phyloP scores from a whole-genome alignment of 768 basidiomycete species.

The Amanita molliuscula region DNA sequence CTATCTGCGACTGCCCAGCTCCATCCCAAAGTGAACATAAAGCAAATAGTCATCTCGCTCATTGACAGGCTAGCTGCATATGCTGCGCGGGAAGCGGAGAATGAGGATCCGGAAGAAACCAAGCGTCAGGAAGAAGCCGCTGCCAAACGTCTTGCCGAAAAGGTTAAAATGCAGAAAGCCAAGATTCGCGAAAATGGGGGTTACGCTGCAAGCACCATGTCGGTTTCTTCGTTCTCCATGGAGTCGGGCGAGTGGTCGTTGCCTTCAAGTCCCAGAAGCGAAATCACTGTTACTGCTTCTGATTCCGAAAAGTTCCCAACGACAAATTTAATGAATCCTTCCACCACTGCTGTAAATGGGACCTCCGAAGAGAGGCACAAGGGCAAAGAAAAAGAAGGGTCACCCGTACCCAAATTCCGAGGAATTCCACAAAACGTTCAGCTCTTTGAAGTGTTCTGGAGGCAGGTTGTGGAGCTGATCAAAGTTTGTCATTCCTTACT shows the following conservation, averaged over 20 bases:
- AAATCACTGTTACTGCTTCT: constrained; percentile 15
- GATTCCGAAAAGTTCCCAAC: constrained; percentile 21
- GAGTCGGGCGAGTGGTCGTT: constrained; percentile 37
- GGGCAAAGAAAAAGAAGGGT: constrained; percentile 51
- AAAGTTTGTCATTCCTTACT: constrained; percentile 41
- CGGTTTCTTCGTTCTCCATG: constrained; percentile 25
- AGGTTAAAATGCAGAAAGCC: constrained; percentile 66
- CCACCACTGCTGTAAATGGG: constrained; percentile 11
- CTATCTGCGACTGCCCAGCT: constrained; percentile 91
- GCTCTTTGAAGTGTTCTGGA: constrained; percentile 98
- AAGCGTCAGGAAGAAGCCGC: constrained; percentile 91
- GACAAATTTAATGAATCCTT: background rate
- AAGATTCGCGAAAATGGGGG: constrained; percentile 46
- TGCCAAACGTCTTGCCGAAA: constrained; percentile 78
- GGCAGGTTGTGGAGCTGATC: constrained; percentile 95
- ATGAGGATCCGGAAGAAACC: constrained; percentile 89
- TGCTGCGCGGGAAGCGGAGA: constrained; percentile 96
- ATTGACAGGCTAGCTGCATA: constrained; percentile 95
- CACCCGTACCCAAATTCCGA: constrained; percentile 71
- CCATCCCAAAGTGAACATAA: constrained; percentile 98
- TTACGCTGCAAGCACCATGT: constrained; percentile 14
- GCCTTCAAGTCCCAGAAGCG: constrained; percentile 25
- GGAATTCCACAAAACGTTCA: constrained; percentile 93
- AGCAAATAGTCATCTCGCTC: constrained; percentile 93
- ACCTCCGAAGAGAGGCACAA: constrained; percentile 25